Evolutionary conservation across 2,329 filamentous ascomycete species (phyloP), one percentile per base, ranked within the genome.

Genomic region (Diaporthe caulivora): DNA sequence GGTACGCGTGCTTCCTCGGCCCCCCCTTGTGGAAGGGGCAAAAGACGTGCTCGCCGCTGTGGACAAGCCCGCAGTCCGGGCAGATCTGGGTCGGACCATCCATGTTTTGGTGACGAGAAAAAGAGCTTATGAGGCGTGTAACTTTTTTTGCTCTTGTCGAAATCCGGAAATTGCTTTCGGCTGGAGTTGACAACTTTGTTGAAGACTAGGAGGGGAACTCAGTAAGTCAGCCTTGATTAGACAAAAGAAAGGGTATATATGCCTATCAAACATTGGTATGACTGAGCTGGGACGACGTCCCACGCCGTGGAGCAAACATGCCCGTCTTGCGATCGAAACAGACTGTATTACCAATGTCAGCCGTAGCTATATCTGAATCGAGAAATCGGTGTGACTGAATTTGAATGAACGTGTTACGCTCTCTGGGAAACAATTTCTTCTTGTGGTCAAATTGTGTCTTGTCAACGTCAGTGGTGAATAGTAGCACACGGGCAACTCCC

Each of bases 11-110:
- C 6, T 34, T 47, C 37, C 24, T 24, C 15, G 34, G 54, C 13
- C 62, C n/a, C n/a, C 58, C 26, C 10, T 64, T 47, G 29, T 29
- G 47, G n/a, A 47, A 49, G 15, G 40, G 55, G 29, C 64, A 73
- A 29, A 44, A 53, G 26, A 62, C 26, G 47, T 70, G 71, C 49
- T 73, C 71, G 4, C 54, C 71, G n/a, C 29, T 17, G 29, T 73
- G 64, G 7, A 73, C 68, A 15, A 64, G 44, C 21, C 64, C 64
- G 13, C 64, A 73, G 47, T 62, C 60, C 8, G 53, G 62, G 44
- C 54, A 70, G 21, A 62, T 70, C 31, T 44, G 54, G 4, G 58
- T 70, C 49, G 55, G 17, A n/a, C 57, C 24, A 29, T 40, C 40
- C 71, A 68, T 72, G 31, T 58, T 72, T 15, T n/a, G n/a, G n/a